These are phyloP conservation scores for Dactylonectria estremocensis DNA, from an alignment of 2,329 filamentous ascomycete genomes.

Conservation along the genomic window DNA sequence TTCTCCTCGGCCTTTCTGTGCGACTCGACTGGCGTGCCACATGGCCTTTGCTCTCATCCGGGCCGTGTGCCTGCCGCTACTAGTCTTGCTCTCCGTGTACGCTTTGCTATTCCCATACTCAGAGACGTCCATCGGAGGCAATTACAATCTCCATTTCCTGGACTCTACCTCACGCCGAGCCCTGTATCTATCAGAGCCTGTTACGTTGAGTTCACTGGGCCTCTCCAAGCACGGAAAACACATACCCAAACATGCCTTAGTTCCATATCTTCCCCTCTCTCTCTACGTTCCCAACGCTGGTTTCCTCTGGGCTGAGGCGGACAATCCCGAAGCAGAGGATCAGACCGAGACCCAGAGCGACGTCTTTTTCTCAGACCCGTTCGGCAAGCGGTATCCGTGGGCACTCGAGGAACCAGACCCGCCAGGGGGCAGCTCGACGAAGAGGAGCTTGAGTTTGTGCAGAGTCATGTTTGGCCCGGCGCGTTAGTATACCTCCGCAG, in stretches of 20 bases:
- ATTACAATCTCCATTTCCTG: not conserved
- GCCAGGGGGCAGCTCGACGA: not conserved
- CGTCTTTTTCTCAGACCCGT: not conserved
- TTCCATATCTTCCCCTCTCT: not conserved
- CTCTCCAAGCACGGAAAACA: not conserved
- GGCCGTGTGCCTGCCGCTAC: not conserved
- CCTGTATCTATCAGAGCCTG: not conserved
- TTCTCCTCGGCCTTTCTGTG: not conserved
- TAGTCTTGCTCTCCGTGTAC: not conserved
- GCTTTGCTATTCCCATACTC: not conserved
- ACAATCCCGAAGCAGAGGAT: not conserved
- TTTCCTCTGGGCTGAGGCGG: not conserved
- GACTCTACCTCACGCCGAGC: not conserved
- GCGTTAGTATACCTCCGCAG: not conserved
- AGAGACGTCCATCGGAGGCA: not conserved
- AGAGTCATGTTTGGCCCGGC: not conserved
- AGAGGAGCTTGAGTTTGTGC: not conserved
- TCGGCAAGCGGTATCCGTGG: not conserved
- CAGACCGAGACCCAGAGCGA: not conserved
- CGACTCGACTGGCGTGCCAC: not conserved
- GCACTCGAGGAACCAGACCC: not conserved
- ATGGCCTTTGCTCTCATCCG: not conserved
- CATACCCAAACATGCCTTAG: not conserved
- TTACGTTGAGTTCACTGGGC: not conserved
- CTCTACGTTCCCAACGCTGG: not conserved